phyloP scores from a whole-genome alignment of 106 monocot species.

The Platanthera guangdongensis region DNA sequence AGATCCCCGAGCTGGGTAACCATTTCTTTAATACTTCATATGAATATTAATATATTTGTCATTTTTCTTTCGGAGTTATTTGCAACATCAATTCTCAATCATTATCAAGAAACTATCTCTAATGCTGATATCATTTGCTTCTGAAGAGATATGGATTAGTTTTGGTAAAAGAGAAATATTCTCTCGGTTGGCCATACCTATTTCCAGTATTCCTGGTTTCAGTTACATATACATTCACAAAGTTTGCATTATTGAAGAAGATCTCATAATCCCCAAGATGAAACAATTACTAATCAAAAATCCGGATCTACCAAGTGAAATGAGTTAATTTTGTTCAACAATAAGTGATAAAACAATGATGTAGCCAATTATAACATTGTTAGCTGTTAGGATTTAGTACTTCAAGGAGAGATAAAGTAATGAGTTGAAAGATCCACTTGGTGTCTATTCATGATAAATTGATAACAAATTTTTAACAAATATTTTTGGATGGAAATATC shows the following conservation, averaged over 20 bases:
- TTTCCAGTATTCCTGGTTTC: neutral
- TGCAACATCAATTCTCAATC: neutral
- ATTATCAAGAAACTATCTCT: neutral
- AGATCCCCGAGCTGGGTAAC: slow-evolving; percentile 87
- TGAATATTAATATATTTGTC: neutral
- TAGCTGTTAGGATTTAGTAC: neutral
- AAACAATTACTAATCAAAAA: neutral
- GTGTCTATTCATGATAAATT: neutral
- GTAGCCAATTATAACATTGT: neutral
- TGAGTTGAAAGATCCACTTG: neutral
- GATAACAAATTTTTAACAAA: no score
- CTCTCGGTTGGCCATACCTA: no score
- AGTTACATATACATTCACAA: neutral
- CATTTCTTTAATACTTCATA: neutral
- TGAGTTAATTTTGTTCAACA: neutral
- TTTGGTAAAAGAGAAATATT: no score
- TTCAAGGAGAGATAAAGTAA: neutral
- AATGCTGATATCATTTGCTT: no score
- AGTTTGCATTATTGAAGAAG: neutral
- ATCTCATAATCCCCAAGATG: neutral
- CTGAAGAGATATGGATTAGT: no score
- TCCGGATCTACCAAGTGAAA: neutral
- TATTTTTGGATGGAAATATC: neutral
- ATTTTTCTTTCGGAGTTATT: neutral
- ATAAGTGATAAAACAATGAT: neutral